These are phyloP conservation scores for Apiospora sp. DNA, from an alignment of 2,329 filamentous ascomycete species.

Conservation along the genomic window DNA sequence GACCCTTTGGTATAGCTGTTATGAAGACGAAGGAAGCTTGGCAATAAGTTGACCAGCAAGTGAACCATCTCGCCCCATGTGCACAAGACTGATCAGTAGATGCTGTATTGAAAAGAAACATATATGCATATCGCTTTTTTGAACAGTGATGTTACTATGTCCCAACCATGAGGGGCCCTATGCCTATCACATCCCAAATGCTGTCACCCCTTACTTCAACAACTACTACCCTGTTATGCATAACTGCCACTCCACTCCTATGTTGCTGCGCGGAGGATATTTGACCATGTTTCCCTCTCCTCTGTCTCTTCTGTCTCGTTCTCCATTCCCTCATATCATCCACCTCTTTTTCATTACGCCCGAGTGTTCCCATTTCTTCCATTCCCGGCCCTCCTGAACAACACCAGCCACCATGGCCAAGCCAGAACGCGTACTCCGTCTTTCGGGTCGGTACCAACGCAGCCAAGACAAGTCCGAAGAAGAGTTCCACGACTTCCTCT, in stretches of 20 bases:
- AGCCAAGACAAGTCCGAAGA: slow-evolving; percentile 24
- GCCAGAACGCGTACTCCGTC: slow-evolving; percentile 27
- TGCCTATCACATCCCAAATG: neutral
- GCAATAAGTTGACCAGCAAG: too few species aligned
- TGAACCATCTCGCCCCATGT: too few species aligned
- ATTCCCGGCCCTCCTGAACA: neutral
- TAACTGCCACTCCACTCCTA: neutral
- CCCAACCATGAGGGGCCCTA: neutral
- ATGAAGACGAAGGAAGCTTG: too few species aligned
- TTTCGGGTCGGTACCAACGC: slow-evolving; percentile 25
- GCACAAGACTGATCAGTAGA: neutral
- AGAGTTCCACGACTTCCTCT: slow-evolving; percentile 27
- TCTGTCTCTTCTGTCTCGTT: neutral
- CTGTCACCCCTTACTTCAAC: neutral
- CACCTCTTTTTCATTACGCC: too few species aligned
- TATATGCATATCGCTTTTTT: neutral
- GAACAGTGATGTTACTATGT: neutral
- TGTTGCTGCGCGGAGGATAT: neutral
- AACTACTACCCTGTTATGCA: neutral
- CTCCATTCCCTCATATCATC: too few species aligned
- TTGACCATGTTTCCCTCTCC: neutral
- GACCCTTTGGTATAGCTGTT: too few species aligned
- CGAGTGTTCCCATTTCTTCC: neutral
- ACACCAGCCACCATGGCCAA: slow-evolving; percentile 25
- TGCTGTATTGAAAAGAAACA: neutral